Percentiles rank a stretch among this genome's conserved stretches.
Conservation (phyloP, 768 basidiomycete species). For the Lyophyllum semitale region DNA sequence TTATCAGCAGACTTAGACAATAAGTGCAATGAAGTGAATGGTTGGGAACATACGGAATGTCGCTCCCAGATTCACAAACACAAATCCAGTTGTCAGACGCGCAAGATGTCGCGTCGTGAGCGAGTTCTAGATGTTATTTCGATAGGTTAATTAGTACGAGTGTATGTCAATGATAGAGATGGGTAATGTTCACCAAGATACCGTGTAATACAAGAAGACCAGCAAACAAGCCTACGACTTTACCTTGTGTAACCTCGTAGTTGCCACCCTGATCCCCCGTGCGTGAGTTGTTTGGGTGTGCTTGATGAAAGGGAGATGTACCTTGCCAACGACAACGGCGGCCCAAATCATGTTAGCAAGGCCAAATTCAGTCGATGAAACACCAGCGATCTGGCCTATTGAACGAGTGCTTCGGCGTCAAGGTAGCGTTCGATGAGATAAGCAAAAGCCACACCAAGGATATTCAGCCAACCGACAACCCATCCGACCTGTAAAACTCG, state of each 20-base stretch:
- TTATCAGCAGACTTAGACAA: background rate
- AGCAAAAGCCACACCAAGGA: conserved; percentile 50
- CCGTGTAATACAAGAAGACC: conserved; percentile 82
- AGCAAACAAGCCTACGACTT: conserved; percentile 76
- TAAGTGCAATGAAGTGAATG: background rate
- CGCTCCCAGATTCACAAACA: conserved; percentile 86
- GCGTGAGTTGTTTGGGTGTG: conserved; percentile 1
- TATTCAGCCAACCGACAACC: conserved; percentile 84
- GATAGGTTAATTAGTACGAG: background rate
- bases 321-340: conserved; percentile 67
- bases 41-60: conserved; percentile 54
- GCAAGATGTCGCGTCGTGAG: conserved; percentile 77
- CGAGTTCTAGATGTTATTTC: conserved; percentile 50
- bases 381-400: conserved; percentile 77
- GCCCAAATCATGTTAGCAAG: conserved; percentile 78
- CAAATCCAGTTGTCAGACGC: conserved; percentile 71
- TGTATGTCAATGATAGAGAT: background rate
- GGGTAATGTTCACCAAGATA: conserved; percentile 46
- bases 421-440: background rate
- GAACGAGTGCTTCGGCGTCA: background rate
- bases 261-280: conserved; percentile 45
- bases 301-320: conserved; percentile 16
- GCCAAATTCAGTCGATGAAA: conserved; percentile 86
- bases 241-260: conserved; percentile 66
- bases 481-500: conserved; percentile 55